A percentile compares a stretch with the other conserved stretches of the same genome.
phyloP scores from a whole-genome alignment of 2,329 filamentous ascomycete species.

The Pseudocercospora vitis region DNA sequence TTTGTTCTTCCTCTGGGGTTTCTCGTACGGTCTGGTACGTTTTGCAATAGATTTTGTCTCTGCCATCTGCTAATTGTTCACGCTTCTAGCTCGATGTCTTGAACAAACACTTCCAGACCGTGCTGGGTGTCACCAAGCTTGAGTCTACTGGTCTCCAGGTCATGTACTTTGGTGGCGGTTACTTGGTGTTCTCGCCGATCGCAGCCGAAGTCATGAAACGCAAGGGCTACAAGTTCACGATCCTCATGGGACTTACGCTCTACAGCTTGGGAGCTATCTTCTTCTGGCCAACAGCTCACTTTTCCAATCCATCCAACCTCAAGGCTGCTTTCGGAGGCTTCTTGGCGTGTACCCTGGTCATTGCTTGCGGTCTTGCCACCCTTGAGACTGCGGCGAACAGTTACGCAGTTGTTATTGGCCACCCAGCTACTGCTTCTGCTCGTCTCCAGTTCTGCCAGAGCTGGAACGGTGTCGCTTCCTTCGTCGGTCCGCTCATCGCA shows the following conservation, averaged over 20 bases:
- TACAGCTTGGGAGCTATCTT: slow-evolving; percentile 42
- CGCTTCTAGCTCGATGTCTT: slow-evolving; percentile 21
- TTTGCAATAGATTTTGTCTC: slow-evolving; percentile 23
- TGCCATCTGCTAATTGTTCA: slow-evolving; percentile 24
- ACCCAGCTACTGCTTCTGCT: slow-evolving; percentile 39
- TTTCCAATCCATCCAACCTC: slow-evolving; percentile 32
- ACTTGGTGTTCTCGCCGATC: slow-evolving; percentile 45
- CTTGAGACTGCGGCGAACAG: slow-evolving; percentile 43
- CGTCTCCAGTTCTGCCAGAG: slow-evolving; percentile 44
- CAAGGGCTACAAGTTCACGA: slow-evolving; percentile 48
- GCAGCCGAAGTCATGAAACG: slow-evolving; percentile 47
- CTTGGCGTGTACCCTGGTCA: slow-evolving; percentile 41
- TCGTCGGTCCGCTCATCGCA: slow-evolving; percentile 43
- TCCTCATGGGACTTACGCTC: slow-evolving; percentile 43
- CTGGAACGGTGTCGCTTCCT: slow-evolving; percentile 43
- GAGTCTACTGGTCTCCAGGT: slow-evolving; percentile 47
- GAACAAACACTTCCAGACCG: slow-evolving; percentile 41
- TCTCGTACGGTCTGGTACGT: slow-evolving; percentile 33
- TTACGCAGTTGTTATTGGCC: slow-evolving; percentile 43
- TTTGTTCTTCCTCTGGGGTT: slow-evolving; percentile 48
- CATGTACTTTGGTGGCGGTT: slow-evolving; percentile 46
- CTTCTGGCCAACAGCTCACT: slow-evolving; percentile 42
- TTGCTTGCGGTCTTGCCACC: slow-evolving; percentile 43
- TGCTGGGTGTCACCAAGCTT: slow-evolving; percentile 42
- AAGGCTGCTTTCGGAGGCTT: slow-evolving; percentile 41